A percentile compares a stretch with the other conserved stretches of the same genome.
phyloP scores from a whole-genome alignment of 2,329 filamentous ascomycete species.

The Davidsoniella virescens region DNA sequence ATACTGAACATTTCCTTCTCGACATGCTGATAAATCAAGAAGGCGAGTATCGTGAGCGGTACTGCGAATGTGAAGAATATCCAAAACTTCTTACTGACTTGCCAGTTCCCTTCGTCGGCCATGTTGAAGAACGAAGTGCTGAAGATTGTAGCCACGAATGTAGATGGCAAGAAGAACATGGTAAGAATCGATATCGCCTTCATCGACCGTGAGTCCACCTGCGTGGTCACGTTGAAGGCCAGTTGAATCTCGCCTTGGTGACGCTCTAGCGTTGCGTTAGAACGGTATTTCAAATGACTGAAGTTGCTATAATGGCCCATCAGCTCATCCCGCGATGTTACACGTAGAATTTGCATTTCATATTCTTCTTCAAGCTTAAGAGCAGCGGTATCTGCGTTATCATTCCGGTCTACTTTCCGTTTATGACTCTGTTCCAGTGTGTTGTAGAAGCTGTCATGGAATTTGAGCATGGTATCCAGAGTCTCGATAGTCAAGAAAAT shows the following conservation, averaged over 20 bases:
- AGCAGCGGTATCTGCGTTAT: neutral
- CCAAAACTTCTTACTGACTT: constrained; percentile 5
- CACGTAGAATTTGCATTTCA: too few species aligned
- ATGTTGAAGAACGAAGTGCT: constrained; percentile 7
- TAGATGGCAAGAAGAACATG: constrained; percentile 12
- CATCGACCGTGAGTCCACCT: constrained; percentile 10
- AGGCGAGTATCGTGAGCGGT: neutral
- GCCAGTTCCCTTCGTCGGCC: neutral
- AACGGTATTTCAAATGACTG: neutral
- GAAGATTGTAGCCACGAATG: constrained; percentile 11
- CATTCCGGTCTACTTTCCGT: too few species aligned
- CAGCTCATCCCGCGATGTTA: too few species aligned
- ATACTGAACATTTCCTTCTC: neutral
- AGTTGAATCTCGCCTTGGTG: constrained; percentile 1
- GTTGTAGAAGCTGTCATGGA: neutral
- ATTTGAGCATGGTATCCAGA: neutral
- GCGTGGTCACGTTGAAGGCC: constrained; percentile 3
- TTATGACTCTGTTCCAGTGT: neutral
- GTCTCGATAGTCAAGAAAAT: neutral
- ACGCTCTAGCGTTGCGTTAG: neutral
- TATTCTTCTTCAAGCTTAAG: neutral
- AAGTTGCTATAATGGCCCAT: too few species aligned
- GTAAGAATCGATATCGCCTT: constrained; percentile 12
- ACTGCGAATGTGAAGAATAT: constrained; percentile 2
- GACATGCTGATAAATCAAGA: too few species aligned